Conservation (phyloP, 331 rosid species). For the Arachis monticola region DNA sequence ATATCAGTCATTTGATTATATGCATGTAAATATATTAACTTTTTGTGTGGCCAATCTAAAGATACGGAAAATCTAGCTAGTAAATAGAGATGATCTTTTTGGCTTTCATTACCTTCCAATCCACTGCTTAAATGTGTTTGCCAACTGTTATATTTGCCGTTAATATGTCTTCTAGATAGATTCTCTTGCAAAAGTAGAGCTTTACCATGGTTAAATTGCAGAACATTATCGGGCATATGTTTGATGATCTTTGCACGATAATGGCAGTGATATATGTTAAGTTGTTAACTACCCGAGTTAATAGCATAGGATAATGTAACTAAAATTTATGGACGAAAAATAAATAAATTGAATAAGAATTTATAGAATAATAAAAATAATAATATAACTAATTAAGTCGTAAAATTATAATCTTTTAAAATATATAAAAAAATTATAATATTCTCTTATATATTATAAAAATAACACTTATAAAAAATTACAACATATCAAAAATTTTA, state of each 20-base stretch:
- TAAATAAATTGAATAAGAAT: no score
- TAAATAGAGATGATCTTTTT: constrained; percentile 27
- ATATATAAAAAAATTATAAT: no score
- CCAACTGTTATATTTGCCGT: constrained; percentile 44
- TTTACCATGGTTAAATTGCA: constrained; percentile 17
- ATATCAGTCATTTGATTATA: constrained; percentile 35
- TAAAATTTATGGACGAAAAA: no score
- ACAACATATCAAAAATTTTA: no score
- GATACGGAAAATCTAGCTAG: constrained; percentile 52
- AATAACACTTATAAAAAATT: no score
- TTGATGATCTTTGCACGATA: constrained; percentile 15
- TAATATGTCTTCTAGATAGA: constrained; percentile 41
- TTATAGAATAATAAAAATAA: no score
- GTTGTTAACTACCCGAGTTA: no score
- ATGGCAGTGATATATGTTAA: neutral
- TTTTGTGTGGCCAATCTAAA: constrained; percentile 47
- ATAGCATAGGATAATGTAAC: no score
- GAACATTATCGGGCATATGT: constrained; percentile 7
- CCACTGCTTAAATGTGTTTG: constrained; percentile 44
- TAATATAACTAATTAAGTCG: no score
- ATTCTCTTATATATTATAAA: no score
- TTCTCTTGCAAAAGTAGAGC: constrained; percentile 40
- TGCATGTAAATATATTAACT: constrained; percentile 44
- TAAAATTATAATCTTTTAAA: no score
- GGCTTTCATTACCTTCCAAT: neutral